Evolutionary conservation across 2,329 filamentous ascomycete species (phyloP), one percentile per base, ranked within the genome.

Genomic region (Leptodontidium sp.): DNA sequence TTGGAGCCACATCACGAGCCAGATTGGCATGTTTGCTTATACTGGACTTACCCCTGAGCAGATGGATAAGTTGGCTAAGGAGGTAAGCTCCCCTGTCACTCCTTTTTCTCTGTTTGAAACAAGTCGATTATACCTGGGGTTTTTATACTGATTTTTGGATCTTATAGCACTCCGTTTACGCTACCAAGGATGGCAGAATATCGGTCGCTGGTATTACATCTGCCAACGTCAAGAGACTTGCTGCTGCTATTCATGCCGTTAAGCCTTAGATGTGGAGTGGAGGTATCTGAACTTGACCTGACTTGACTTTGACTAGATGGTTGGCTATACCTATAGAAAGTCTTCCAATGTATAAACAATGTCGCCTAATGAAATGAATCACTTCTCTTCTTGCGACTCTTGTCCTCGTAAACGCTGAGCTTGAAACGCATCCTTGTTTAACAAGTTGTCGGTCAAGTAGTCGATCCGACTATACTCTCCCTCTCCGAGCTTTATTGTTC

Each of bases 21-120:
- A 97, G 88, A 99, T 99, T 78, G 96, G 96, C 84, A 99, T 99
- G 96, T 99, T 99, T 80, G 95, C 96, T 76, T 99, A 97, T 88
- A 99, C 96, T 64, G 96, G 96, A 71, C 85, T 99, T 78, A 95
- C 87, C 77, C 85, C 94, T 66, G 91, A 95, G 83, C 92, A 98
- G 85, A 98, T 98, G 93, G 92, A 95, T 66, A 85, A 85, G 78
- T 87, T 99, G 71, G 93, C 94, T 75, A 94, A 97, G 86, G 93
- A 98, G 86, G 87, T 88, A 78, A 79, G 84, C 7, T 8, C 4
- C n/a, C 45, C n/a, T 6, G 11, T 17, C 71, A 69, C 32, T 53
- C 64, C n/a, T n/a, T 32, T 32, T 32, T 32, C 29, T 32, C 29
- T 32, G 29, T 32, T 32, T 6, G 29, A 32, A 76, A 75, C 82